phyloP scores from a whole-genome alignment of 805 yeast genomes.

The Candida loeiensis region DNA sequence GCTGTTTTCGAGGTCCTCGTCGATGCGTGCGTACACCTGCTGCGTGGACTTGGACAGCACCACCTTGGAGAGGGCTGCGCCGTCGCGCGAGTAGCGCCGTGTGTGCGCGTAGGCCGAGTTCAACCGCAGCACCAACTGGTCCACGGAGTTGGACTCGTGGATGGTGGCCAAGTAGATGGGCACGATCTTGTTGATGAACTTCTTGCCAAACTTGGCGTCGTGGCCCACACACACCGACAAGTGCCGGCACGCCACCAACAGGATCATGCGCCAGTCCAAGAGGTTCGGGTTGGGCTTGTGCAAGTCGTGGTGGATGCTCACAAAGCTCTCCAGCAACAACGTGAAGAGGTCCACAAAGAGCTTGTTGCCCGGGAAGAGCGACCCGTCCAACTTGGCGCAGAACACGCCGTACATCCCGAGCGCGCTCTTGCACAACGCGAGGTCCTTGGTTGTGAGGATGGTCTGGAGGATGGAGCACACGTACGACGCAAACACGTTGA shows the following conservation, averaged over 20 bases:
- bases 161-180: constrained; percentile 38
- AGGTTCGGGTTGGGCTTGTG: constrained; percentile 25
- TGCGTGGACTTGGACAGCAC: constrained; percentile 21
- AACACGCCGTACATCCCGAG: constrained; percentile 44
- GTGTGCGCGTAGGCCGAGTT: constrained; percentile 6
- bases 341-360: constrained; percentile 48
- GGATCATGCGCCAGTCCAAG: constrained; percentile 45
- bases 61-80: constrained; percentile 21
- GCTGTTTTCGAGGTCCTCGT: constrained; percentile 32
- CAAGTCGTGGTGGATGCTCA: constrained; percentile 14
- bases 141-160: constrained; percentile 17
- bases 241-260: constrained; percentile 38
- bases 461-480: constrained; percentile 57
- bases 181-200: constrained; percentile 32
- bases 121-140: constrained; percentile 21
- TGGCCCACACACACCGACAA: constrained; percentile 38
- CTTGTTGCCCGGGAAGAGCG: constrained; percentile 62
- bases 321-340: constrained; percentile 20
- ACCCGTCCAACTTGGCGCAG: constrained; percentile 52
- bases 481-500: constrained; percentile 75
- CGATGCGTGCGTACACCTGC: constrained; percentile 15
- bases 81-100: constrained; percentile 7
- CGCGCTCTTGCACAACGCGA: constrained; percentile 53
- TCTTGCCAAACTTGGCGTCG: constrained; percentile 25
- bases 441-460: constrained; percentile 55